Evolutionary conservation across 441 rosid genomes (phyloP).

Genomic region (Corymbia citriodora): DNA sequence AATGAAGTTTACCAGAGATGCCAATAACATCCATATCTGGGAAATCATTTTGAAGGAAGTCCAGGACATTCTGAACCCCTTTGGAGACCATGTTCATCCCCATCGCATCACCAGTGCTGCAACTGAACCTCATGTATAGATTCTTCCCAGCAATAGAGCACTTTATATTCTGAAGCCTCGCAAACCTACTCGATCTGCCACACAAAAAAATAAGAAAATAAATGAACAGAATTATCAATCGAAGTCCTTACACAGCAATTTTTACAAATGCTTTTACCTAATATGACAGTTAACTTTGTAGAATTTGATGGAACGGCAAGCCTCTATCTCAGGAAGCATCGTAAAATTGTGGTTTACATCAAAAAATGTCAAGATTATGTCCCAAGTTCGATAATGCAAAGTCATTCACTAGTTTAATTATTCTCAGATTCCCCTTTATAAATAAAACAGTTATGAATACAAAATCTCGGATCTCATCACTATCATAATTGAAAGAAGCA

Average conservation of each 20-base stretch:
- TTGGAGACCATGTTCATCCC: slow-evolving; percentile 98
- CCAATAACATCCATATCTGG: slow-evolving; percentile 88
- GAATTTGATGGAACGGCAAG: not conserved
- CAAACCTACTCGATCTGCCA: slow-evolving; percentile 87
- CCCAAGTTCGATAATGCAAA: not conserved
- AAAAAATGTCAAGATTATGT: not conserved
- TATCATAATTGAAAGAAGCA: not conserved
- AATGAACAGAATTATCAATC: not conserved
- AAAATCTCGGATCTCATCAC: not conserved
- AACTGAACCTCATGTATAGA: slow-evolving; percentile 62
- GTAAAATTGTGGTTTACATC: not conserved
- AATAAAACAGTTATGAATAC: not conserved
- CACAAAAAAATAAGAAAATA: not conserved
- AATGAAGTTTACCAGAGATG: slow-evolving; percentile 46
- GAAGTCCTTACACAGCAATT: not conserved
- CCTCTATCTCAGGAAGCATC: not conserved
- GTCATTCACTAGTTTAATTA: not conserved
- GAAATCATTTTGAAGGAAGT: slow-evolving; percentile 61
- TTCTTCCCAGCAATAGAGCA: slow-evolving; percentile 77
- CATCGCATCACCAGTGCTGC: slow-evolving; percentile 96
- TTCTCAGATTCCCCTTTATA: not conserved
- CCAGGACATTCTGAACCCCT: slow-evolving; percentile 89
- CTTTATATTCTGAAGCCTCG: slow-evolving; percentile 54
- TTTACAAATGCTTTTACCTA: not conserved
- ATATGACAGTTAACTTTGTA: not conserved